These are phyloP conservation scores for Gossypium mustelinum DNA, from an alignment of 345 rosid species.

Conservation along the genomic window DNA sequence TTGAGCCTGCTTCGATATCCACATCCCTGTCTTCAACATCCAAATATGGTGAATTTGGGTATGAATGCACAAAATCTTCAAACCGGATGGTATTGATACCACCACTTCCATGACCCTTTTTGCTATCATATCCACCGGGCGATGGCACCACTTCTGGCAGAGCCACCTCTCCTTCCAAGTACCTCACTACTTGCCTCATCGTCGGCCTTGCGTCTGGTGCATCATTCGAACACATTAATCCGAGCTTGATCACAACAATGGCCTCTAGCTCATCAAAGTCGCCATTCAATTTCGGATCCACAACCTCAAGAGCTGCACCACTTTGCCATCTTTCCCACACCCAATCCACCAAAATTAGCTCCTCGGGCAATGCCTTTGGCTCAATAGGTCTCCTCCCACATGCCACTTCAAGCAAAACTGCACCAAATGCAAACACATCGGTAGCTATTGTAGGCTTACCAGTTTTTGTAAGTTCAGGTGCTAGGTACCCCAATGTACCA, in stretches of 20 bases:
- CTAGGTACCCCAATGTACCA: conserved; percentile 92
- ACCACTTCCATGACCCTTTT: conserved; percentile 24
- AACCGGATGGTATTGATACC: conserved; percentile 14
- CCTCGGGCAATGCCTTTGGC: conserved; percentile 73
- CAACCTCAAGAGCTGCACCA: conserved; percentile 58
- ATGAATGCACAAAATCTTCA: conserved; percentile 54
- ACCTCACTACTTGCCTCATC: conserved; percentile 72
- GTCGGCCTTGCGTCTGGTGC: conserved; percentile 58
- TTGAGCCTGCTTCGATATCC: conserved; percentile 44
- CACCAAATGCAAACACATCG: conserved; percentile 92
- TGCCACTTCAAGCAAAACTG: conserved; percentile 66
- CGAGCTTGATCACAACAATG: conserved; percentile 55
- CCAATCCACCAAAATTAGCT: conserved; percentile 88
- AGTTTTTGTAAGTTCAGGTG: conserved; percentile 85
- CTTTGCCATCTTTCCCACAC: conserved; percentile 72
- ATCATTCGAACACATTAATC: conserved; percentile 72
- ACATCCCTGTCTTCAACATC: conserved; percentile 34
- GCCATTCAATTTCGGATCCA: conserved; percentile 61
- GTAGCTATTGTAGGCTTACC: conserved; percentile 73
- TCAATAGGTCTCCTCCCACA: conserved; percentile 91
- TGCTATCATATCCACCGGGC: conserved; percentile 39
- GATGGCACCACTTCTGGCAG: conserved; percentile 48
- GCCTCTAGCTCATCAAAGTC: conserved; percentile 62
- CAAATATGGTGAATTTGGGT: conserved; percentile 28
- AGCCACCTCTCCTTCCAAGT: conserved; percentile 57